Evolutionary conservation across 306 rosid species (phyloP).

Genomic region (Cucumis hystrix): DNA sequence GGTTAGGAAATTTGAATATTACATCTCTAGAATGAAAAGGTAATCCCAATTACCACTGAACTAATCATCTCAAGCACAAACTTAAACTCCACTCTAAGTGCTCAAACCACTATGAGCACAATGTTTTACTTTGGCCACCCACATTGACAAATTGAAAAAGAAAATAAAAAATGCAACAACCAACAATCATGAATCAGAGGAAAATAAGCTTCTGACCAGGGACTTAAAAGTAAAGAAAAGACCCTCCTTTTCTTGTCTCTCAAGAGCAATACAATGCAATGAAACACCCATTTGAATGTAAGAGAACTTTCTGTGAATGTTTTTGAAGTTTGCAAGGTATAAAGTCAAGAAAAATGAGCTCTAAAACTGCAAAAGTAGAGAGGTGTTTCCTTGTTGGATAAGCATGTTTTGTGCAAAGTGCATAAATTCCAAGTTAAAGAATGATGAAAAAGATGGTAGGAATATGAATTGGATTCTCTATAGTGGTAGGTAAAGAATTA

Average conservation of each 20-base stretch:
- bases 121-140: neutral
- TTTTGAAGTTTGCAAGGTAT: neutral
- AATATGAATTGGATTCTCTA: conserved; percentile 6
- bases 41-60: too few relatives aligned
- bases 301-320: neutral
- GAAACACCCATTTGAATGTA: neutral
- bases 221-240: conserved; percentile 1
- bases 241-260: neutral
- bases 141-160: neutral
- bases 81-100: neutral
- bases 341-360: neutral
- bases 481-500: conserved; percentile 2
- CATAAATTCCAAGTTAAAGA: neutral
- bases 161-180: neutral
- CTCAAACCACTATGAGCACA: neutral
- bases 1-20: too few relatives aligned
- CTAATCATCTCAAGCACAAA: neutral
- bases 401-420: conserved; percentile 1
- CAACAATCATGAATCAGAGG: conserved; percentile 22
- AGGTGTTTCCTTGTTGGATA: neutral
- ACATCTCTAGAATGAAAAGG: too few relatives aligned
- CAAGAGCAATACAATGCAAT: neutral
- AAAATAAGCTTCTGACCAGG: neutral
- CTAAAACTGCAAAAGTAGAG: conserved; percentile 1
- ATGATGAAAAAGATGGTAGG: neutral